Conservation (phyloP, 2,329 filamentous ascomycete species). For the Alternaria incomplexa region DNA sequence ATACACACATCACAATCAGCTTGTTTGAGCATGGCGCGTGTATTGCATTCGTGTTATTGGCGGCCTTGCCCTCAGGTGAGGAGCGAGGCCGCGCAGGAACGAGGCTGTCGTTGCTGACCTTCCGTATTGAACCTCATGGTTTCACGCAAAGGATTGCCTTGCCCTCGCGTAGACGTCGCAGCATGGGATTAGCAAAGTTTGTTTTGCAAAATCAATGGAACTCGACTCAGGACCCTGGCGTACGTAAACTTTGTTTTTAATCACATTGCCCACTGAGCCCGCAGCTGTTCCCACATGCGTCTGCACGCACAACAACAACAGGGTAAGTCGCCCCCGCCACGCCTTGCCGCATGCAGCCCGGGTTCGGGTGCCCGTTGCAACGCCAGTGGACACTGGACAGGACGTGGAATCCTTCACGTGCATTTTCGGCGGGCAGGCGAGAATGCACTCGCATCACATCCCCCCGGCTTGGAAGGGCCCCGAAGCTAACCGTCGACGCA, state of each 20-base stretch:
- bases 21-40: not conserved
- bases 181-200: constrained; percentile 5
- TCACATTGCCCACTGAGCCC: constrained; percentile 16
- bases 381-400: not conserved
- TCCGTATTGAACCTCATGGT: not conserved
- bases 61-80: not conserved
- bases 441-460: constrained; percentile 16
- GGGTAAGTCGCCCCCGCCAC: constrained; percentile 20
- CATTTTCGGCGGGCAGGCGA: constrained; percentile 4
- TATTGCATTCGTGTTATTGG: not conserved
- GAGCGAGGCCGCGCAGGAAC: not conserved
- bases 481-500: constrained; percentile 19
- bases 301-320: constrained; percentile 11
- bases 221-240: constrained; percentile 11
- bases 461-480: constrained; percentile 11
- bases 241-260: constrained; percentile 17
- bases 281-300: constrained; percentile 17
- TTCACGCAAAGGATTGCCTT: not conserved
- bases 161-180: not conserved
- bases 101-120: not conserved
- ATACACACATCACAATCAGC: constrained; percentile 4
- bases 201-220: constrained; percentile 8
- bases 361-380: constrained; percentile 10
- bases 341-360: constrained; percentile 14
- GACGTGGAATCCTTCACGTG: constrained; percentile 8